Evolutionary conservation across 1,139 yeast species (phyloP), one percentile per base, ranked within the genome.

Genomic region (Wickerhamiella infanticola): DNA sequence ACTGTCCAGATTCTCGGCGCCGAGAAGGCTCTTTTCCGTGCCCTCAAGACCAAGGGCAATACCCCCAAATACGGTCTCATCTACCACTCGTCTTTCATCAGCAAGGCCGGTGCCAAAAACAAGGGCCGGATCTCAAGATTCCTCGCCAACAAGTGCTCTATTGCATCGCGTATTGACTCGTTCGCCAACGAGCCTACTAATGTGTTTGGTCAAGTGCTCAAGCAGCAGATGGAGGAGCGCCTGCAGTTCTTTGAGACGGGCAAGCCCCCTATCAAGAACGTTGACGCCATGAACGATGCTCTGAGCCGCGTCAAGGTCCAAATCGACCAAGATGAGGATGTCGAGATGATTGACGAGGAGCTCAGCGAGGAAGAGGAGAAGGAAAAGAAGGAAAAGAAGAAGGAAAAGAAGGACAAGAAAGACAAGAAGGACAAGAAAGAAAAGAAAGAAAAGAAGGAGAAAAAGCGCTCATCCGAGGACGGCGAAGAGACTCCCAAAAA

Each of bases 101-200:
- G 97, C 56, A 85, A 82, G 71, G 99, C 99, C 48, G 73, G 90
- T 53, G 83, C 94, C 62, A 88, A 88, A 74, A 90, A 90, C 73
- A 90, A 90, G 77, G 99, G 99, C 68, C 81, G 97, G 75, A 90
- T 90, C 58, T 90, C 98, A 42, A 82, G 99, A 72, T 88, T 88
- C 70, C 75, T 90, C 67, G 98, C 99, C 53, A 90, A 93, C 78
- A 90, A 90, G 70, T 88, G 97, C 75, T 82, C 98, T 40, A 90
- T 90, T 70, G 98, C 98, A 53, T 85, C 95, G 44, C 84, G 98
- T 76, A 88, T 90, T 60, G 99, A 90, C 70, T 86, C 86, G 72
- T 90, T 84, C 68, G 81, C 69, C 25, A 72, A 68, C 50, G 48
- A 55, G 40, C 72, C 73, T 13, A 57, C 69, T 37, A 81, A 81